Percentiles rank a stretch among this genome's conserved stretches.
Evolutionary conservation across 1,284 basidiomycete species (phyloP).

Genomic region (Melanopsichium pennsylvanicum): DNA sequence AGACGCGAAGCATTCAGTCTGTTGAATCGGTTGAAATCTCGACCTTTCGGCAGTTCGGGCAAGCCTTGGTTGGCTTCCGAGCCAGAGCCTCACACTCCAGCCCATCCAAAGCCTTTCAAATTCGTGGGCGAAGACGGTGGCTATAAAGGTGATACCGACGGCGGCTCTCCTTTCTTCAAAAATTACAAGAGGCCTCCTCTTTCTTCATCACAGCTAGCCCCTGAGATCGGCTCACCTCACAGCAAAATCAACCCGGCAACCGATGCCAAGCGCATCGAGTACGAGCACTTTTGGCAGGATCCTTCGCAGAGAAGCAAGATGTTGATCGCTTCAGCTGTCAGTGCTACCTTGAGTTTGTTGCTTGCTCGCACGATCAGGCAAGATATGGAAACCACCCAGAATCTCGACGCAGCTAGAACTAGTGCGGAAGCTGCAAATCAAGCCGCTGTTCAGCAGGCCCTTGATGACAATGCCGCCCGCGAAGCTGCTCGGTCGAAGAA

Average conservation of each 20-base stretch:
- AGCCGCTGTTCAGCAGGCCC: constrained; percentile 3
- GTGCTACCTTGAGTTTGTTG: not conserved
- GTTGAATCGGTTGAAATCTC: not conserved
- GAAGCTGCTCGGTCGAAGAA: not conserved
- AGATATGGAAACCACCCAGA: not conserved
- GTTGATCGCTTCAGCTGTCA: not conserved
- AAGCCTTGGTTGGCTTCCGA: not conserved
- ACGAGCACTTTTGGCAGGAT: constrained; percentile 4
- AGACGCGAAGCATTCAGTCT: not conserved
- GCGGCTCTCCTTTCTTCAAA: not conserved
- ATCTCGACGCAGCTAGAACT: constrained; percentile 3
- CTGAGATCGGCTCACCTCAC: not conserved
- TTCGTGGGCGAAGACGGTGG: constrained; percentile 14
- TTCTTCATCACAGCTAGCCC: not conserved
- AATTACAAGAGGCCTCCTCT: constrained; percentile 7
- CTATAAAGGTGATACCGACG: constrained; percentile 18
- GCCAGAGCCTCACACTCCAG: not conserved
- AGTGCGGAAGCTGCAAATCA: not conserved
- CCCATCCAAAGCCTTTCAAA: not conserved
- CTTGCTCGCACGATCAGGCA: not conserved
- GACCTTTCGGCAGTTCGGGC: not conserved
- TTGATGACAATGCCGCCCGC: not conserved
- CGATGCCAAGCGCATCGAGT: not conserved
- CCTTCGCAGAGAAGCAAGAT: not conserved
- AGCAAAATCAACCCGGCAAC: not conserved